Evolutionary conservation across 2,329 filamentous ascomycete species (phyloP), one percentile per base, ranked within the genome.

Genomic region (Talaromyces piceae): DNA sequence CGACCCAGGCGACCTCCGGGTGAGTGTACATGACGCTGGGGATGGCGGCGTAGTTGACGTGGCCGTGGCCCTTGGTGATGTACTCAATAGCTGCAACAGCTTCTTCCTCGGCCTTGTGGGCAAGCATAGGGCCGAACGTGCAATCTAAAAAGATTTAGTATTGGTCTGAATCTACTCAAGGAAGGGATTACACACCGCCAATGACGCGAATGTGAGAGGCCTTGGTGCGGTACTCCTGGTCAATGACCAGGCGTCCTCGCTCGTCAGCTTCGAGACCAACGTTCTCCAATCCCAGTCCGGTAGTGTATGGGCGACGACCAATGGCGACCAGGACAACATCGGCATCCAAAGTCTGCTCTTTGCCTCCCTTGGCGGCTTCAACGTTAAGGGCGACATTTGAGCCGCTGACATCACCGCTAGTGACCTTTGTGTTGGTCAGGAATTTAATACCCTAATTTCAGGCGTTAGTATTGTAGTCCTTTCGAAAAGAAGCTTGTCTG

Each of bases 21-120:
- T 96, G 86, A 9, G 93, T 97, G 82, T 98, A 98, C 93, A 98
- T 98, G 75, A 98, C 93, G 28, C 88, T 93, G 59, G 93, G 93
- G 67, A 98, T 98, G 71, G 87, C 88, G 65, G 83, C 88, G 76
- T 98, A 98, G 85, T 98, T 98, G 75, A 98, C 93, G 73, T 98
- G 93, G 53, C 93, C 93, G 73, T 94, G 87, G 59, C 90, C 90
- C 80, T 97, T 97, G 77, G 88, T 91, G 74, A 98, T 93, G 79
- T 90, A 97, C 75, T 98, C 93, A 57, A 97, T 80, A 52, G 86
- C 91, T 27, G 93, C 93, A 57, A 97, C 91, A 54, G 82, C 93
- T 76, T 98, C 93, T 75, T 98, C 93, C 75, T 98, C 93, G 47
- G 93, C 93, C 82, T 98, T 98, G 82, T 98, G 93, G 50, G 93